Base-by-base conservation (phyloP, 257 asterid genomes). In the Agastache rugosa region DNA sequence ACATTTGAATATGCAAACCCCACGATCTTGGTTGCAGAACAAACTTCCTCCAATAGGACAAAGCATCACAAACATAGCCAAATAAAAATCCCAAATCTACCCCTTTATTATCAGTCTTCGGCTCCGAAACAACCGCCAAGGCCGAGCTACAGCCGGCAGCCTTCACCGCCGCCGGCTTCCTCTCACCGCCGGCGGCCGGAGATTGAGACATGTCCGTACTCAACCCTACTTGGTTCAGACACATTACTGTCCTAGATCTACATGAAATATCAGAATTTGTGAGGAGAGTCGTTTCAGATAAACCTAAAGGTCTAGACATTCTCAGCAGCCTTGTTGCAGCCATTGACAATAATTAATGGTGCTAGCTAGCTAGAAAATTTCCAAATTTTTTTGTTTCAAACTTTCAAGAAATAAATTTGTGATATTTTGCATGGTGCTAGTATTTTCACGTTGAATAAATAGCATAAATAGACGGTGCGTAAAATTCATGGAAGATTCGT, bases 401-500 rank as follows among this genome's bases (percentile, higher is more conserved):
- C n/a, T n/a, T n/a, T n/a, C 9, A 19, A 62, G 41, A 73, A 17
- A 31, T 22, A 73, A 17, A 12, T 22, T 31, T 3, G 4, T 22
- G 71, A 73, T 73, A 22, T 55, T 72, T 37, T 37, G 42, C 42
- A 20, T 25, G 72, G 55, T 23, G 45, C 39, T 73, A 69, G 58
- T 63, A 12, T 74, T 73, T 75, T 75, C 15, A 51, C 34, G 61
- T 39, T 60, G 75, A 55, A 35, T 81, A 67, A 0, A 50, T 16
- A 48, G 42, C 2, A 1, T 17, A 50, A 69, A 80, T 82, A 70
- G 17, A 67, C 11, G 71, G 76, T 66, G 78, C 72, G 17, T 63
- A 75, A 45, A 22, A 42, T 1, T 69, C 2, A 54, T 11, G 79
- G 92, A 91, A 91, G 95, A 80, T 89, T 89, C 93, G 80, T 31